Evolutionary conservation across 2,329 filamentous ascomycete genomes (phyloP).

Genomic region (Seiridium cupressi): DNA sequence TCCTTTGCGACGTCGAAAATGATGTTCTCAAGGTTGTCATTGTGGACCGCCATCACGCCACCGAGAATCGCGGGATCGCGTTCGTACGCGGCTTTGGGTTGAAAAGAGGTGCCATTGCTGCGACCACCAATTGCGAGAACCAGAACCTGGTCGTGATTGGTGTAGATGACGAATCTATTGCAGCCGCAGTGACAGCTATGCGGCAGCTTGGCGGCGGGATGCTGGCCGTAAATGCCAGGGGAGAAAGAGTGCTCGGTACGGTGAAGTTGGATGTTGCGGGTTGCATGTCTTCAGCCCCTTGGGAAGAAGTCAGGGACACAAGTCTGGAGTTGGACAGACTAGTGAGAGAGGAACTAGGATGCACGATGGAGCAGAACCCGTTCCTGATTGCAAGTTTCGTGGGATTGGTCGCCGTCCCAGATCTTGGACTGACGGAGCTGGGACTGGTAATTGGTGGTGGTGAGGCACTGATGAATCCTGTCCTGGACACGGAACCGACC

Average conservation of each 20-base stretch:
- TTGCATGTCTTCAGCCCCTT: slow-evolving; percentile 17
- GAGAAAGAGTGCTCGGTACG: slow-evolving; percentile 7
- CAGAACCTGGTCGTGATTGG: slow-evolving; percentile 21
- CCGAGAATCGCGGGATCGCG: slow-evolving; percentile 15
- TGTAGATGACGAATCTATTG: slow-evolving; percentile 18
- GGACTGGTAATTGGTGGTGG: slow-evolving; percentile 12
- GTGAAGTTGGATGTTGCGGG: slow-evolving; percentile 20
- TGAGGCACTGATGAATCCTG: slow-evolving; percentile 8
- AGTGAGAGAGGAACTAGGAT: slow-evolving; percentile 12
- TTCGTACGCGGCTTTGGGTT: slow-evolving; percentile 14
- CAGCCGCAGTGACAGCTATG: slow-evolving; percentile 14
- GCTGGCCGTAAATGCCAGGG: slow-evolving; percentile 9
- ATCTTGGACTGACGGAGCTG: slow-evolving; percentile 18
- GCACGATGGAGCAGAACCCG: slow-evolving; percentile 15
- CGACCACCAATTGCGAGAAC: slow-evolving; percentile 23
- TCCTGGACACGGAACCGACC: not conserved
- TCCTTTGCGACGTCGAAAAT: slow-evolving; percentile 25
- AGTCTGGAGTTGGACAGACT: slow-evolving; percentile 14
- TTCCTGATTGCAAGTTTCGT: slow-evolving; percentile 24
- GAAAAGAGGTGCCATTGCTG: slow-evolving; percentile 17
- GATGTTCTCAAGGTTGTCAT: slow-evolving; percentile 23
- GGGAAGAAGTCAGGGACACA: slow-evolving; percentile 13
- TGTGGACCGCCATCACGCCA: slow-evolving; percentile 19
- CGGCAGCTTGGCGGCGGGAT: slow-evolving; percentile 14
- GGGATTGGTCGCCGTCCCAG: slow-evolving; percentile 15